These are phyloP conservation scores for Solanum ossicruentum DNA, from an alignment of 257 asterid genomes.

Conservation along the genomic window DNA sequence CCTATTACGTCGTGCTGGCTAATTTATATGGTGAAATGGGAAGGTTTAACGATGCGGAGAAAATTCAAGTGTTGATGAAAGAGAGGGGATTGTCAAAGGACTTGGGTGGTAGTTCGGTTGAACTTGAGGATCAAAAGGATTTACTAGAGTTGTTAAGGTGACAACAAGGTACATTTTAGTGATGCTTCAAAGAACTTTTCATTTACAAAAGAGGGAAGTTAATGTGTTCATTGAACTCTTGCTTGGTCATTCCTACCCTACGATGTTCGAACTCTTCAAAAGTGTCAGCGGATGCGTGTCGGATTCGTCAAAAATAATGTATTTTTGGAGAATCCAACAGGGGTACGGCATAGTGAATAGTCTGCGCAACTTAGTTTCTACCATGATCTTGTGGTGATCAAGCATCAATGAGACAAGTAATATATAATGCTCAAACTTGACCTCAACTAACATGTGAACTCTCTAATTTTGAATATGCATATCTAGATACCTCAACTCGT, in stretches of 20 bases:
- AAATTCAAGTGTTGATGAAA: conserved; percentile 35
- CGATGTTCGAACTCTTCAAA: too few species aligned
- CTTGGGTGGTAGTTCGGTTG: conserved; percentile 40
- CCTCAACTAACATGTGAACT: too few species aligned
- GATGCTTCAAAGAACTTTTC: background rate
- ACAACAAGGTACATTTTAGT: background rate
- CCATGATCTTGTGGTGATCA: background rate
- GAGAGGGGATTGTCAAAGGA: conserved; percentile 41
- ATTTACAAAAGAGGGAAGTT: background rate
- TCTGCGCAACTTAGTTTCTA: background rate
- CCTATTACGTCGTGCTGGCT: conserved; percentile 39
- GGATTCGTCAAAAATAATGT: too few species aligned
- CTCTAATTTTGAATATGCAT: too few species aligned
- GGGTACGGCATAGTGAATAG: too few species aligned
- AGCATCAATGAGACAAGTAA: background rate
- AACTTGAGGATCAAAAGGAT: conserved; percentile 8
- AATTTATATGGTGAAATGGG: conserved; percentile 53
- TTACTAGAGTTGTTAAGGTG: conserved; percentile 5
- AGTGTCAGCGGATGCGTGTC: too few species aligned
- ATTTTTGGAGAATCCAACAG: too few species aligned
- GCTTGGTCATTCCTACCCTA: background rate
- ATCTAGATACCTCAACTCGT: too few species aligned
- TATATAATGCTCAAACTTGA: too few species aligned
- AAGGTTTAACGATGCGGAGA: conserved; percentile 44
- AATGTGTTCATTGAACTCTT: background rate